Percentiles rank a stretch among this genome's conserved stretches.
phyloP scores from a whole-genome alignment of 768 basidiomycete species.

The Leucocoprinus leucothites region DNA sequence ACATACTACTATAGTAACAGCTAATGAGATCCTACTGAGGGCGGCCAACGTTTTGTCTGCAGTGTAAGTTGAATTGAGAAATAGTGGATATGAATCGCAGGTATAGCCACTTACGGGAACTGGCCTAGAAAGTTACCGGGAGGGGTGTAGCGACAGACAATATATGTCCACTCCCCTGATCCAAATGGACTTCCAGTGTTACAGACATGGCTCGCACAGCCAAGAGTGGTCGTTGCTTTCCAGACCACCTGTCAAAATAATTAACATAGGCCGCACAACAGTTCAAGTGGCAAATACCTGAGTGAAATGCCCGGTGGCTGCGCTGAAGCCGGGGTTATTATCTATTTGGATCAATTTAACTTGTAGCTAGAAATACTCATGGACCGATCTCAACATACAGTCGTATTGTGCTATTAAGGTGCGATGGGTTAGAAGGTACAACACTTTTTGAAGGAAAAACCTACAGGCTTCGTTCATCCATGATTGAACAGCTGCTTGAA shows the following conservation, averaged over 20 bases:
- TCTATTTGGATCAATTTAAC: slow-evolving; percentile 13
- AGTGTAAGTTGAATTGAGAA: not conserved
- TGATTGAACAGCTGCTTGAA: slow-evolving; percentile 17
- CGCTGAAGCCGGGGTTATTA: slow-evolving; percentile 24
- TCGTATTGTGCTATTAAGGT: slow-evolving; percentile 22
- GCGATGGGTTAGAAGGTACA: too few relatives aligned
- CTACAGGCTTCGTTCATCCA: slow-evolving; percentile 29
- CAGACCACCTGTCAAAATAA: slow-evolving; percentile 39
- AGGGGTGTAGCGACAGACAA: slow-evolving; percentile 27
- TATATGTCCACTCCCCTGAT: slow-evolving; percentile 19
- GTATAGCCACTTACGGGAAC: slow-evolving; percentile 18
- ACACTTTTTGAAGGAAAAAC: not conserved
- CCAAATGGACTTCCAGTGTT: slow-evolving; percentile 23
- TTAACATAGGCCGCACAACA: too few relatives aligned
- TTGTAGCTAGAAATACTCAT: too few relatives aligned
- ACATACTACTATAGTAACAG: too few relatives aligned
- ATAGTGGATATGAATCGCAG: too few relatives aligned
- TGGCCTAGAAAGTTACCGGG: slow-evolving; percentile 24
- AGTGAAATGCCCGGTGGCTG: slow-evolving; percentile 27
- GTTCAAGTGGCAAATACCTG: slow-evolving; percentile 17
- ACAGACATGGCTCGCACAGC: slow-evolving; percentile 42
- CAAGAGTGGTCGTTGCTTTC: slow-evolving; percentile 48
- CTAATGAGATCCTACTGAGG: not conserved
- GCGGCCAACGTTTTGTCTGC: slow-evolving; percentile 16
- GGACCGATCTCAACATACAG: slow-evolving; percentile 11